phyloP scores from a whole-genome alignment of 23 red algal genomes.

The Gracilaria caudata region DNA sequence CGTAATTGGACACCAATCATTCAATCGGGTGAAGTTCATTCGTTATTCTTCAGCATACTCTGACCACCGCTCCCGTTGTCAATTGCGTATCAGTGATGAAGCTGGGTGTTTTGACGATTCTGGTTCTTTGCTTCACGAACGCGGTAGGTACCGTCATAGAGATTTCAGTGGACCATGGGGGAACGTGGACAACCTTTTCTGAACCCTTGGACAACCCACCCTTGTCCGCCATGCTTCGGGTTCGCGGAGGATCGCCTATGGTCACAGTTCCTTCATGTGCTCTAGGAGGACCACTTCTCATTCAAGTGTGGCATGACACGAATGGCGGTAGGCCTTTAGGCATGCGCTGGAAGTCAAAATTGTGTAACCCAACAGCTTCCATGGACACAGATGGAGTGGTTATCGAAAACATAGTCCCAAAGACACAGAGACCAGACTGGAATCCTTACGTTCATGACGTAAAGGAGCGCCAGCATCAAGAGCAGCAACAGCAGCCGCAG shows the following conservation, averaged over 20 bases:
- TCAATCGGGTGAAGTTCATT: too few species aligned
- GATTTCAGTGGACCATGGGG: slow-evolving; percentile 22
- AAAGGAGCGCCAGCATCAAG: slow-evolving; percentile 17
- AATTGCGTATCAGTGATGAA: not conserved
- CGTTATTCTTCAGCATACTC: too few species aligned
- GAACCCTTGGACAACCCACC: not conserved
- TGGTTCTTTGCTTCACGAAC: not conserved
- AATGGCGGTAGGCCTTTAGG: not conserved
- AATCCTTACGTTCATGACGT: not conserved
- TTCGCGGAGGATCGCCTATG: slow-evolving; percentile 12
- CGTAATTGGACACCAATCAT: too few species aligned
- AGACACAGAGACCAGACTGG: slow-evolving; percentile 18
- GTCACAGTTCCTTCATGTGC: slow-evolving; percentile 18
- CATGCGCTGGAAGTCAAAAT: slow-evolving; percentile 10
- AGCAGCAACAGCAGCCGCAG: not conserved
- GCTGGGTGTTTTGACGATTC: not conserved
- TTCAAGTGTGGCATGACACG: slow-evolving; percentile 33
- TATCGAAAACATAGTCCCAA: not conserved
- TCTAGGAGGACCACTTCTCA: not conserved
- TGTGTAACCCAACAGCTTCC: slow-evolving; percentile 1
- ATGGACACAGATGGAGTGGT: slow-evolving; percentile 1
- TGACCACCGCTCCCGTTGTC: not conserved
- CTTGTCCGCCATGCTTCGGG: not conserved
- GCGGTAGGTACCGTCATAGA: not conserved
- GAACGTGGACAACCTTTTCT: slow-evolving; percentile 14